phyloP scores from a whole-genome alignment of 495 filamentous ascomycete species.

The Aspergillus coremiiformis region DNA sequence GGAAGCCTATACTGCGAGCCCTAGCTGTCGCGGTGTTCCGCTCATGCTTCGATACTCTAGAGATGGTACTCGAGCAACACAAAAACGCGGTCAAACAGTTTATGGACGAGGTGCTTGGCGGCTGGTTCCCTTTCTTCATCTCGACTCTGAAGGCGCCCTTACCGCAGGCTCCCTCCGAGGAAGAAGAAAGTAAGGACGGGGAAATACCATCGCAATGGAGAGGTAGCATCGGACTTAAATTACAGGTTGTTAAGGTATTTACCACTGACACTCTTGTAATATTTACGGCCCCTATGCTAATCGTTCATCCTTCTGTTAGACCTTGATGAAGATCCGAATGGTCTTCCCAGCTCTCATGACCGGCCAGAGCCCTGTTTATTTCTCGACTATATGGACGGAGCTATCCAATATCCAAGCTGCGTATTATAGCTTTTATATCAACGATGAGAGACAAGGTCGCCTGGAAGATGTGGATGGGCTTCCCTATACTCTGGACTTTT shows the following conservation, averaged over 20 bases:
- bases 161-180: conserved; percentile 52
- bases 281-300: neutral
- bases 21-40: conserved; percentile 84
- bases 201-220: conserved; percentile 53
- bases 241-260: conserved; percentile 73
- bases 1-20: conserved; percentile 67
- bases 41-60: conserved; percentile 85
- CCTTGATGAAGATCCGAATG: conserved; percentile 77
- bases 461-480: conserved; percentile 85
- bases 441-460: conserved; percentile 75
- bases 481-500: conserved; percentile 91
- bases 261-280: neutral
- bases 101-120: conserved; percentile 71
- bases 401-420: conserved; percentile 59
- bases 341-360: conserved; percentile 78
- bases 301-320: conserved; percentile 37
- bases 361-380: conserved; percentile 69
- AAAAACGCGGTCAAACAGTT: conserved; percentile 77
- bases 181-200: conserved; percentile 46
- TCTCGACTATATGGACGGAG: conserved; percentile 81
- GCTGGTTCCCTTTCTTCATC: conserved; percentile 83
- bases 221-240: conserved; percentile 75
- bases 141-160: conserved; percentile 63
- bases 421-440: conserved; percentile 77
- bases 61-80: conserved; percentile 90